Evolutionary conservation across 345 rosid species (phyloP), one percentile per base, ranked within the genome.

Genomic region (Durio zibethinus): DNA sequence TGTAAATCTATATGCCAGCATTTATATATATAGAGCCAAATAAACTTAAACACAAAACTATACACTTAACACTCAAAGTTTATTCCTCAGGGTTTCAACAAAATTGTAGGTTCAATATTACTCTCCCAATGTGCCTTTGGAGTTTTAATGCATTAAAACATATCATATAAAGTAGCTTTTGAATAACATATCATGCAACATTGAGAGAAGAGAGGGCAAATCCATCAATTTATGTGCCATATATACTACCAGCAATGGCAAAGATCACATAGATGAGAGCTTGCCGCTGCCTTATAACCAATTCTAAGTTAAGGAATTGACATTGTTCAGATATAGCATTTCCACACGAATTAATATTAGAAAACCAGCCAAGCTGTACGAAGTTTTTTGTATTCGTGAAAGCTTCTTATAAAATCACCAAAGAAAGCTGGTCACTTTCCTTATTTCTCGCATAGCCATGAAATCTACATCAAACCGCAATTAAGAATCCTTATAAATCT

Each of bases 301-400:
- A 96, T 80, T 73, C 97, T 89, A 54, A 96, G 88, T 86, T 96
- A 98, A n/a, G n/a, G n/a, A n/a, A n/a, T n/a, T n/a, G n/a, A n/a
- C n/a, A n/a, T n/a, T n/a, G n/a, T n/a, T n/a, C n/a, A n/a, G n/a
- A n/a, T n/a, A n/a, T 33, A 33, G 36, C 4, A 33, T 4, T 33
- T 33, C 36, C 4, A 33, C 36, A 4, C 36, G 1, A 33, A 33
- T 4, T 33, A 33, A 33, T 33, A 33, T 1, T 33, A 33, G 36
- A 33, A 33, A 33, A 33, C 36, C 36, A 33, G 36, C 2, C 2
- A 33, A 4, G 36, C 36, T 33, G 2, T 33, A 33, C 36, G 2
- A 33, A 33, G 36, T 33, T 4, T 33, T 33, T 33, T 33, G 36
- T 33, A 33, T n/a, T n/a, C n/a, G n/a, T n/a, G n/a, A n/a, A n/a